Base-by-base conservation (phyloP, 2,329 filamentous ascomycete genomes). In the Zymoseptoria crescenta region DNA sequence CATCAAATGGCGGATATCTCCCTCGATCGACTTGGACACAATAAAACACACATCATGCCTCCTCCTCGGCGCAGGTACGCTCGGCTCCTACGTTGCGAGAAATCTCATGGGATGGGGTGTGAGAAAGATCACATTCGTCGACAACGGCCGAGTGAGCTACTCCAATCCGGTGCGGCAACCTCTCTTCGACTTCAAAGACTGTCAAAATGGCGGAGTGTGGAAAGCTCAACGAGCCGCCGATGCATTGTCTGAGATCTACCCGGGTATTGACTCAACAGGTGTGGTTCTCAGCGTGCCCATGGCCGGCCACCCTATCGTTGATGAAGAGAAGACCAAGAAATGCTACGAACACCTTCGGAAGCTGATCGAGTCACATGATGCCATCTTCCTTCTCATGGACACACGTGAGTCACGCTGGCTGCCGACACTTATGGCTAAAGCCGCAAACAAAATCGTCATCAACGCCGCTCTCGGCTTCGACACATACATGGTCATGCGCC, bases 1-100 rank as follows among this genome's bases (percentile, higher is more conserved):
- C 59, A 99, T 99, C 87, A 99, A 96, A 76, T 99, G 94, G 94
- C 87, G 94, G 48, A 91, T 99, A 68, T 90, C 91, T 7, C 94
- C 94, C 0, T 86, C 87, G 55, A 82, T 99, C 49, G 83, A 97
- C 71, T 83, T 99, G 8, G 91, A 96, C 29, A 83, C 83, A 29
- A 92, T 97, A 71, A 96, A 96, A 70, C 83, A 87, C 59, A 93
- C 91, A 3, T 96, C 87, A 70, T 99, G 94, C 70, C 81, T 99
- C 16, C 78, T 99, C 2, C 83, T 99, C 1, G 94, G 94, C 4
- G 91, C 94, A 0, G 94, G 94, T 13, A 99, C 94, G 0, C 80
- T 99, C 1, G 94, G 94, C 8, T 92, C 91, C 61, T 97, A 97
- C 71, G 92, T 99, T 20, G 91, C 92, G 9, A 83, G 94, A 56